Evolutionary conservation across 495 filamentous ascomycete species (phyloP).

Genomic region (Letharia lupina): DNA sequence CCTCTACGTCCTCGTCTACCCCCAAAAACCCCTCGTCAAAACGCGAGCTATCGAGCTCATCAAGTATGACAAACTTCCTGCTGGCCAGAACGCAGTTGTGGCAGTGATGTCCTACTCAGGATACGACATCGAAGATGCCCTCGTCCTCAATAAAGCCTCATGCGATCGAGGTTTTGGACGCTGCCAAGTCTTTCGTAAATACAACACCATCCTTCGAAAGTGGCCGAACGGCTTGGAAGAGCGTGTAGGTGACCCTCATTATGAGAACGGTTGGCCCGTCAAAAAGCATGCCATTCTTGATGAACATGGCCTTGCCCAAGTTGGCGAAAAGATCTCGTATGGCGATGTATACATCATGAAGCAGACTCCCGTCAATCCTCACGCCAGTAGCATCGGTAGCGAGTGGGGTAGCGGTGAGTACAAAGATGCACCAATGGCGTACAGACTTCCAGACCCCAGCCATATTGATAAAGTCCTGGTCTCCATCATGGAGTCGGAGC

Average conservation of each 20-base stretch:
- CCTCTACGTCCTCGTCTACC: slow-evolving; percentile 94
- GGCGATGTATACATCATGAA: slow-evolving; percentile 88
- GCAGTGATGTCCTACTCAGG: slow-evolving; percentile 99
- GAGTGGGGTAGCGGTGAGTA: slow-evolving; percentile 54
- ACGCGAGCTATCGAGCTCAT: slow-evolving; percentile 93
- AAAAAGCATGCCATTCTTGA: slow-evolving; percentile 68
- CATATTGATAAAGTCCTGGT: slow-evolving; percentile 95
- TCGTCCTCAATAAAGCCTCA: slow-evolving; percentile 93
- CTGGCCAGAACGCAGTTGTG: slow-evolving; percentile 92
- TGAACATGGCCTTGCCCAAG: slow-evolving; percentile 70
- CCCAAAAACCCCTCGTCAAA: slow-evolving; percentile 95
- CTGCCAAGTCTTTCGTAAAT: slow-evolving; percentile 91
- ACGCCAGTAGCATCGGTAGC: slow-evolving; percentile 52
- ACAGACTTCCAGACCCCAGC: slow-evolving; percentile 72
- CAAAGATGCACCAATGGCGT: slow-evolving; percentile 63
- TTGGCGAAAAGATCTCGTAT: slow-evolving; percentile 62
- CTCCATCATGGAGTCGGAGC: slow-evolving; percentile 73
- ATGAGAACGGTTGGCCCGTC: slow-evolving; percentile 54
- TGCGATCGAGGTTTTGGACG: slow-evolving; percentile 90
- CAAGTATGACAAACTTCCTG: slow-evolving; percentile 94
- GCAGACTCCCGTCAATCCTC: slow-evolving; percentile 64
- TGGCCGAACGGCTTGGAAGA: slow-evolving; percentile 77
- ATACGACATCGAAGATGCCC: slow-evolving; percentile 98
- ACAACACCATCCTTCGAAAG: slow-evolving; percentile 64
- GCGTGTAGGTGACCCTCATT: slow-evolving; percentile 49